Conservation (phyloP, 495 filamentous ascomycete species). For the Aspergillus affinis region DNA sequence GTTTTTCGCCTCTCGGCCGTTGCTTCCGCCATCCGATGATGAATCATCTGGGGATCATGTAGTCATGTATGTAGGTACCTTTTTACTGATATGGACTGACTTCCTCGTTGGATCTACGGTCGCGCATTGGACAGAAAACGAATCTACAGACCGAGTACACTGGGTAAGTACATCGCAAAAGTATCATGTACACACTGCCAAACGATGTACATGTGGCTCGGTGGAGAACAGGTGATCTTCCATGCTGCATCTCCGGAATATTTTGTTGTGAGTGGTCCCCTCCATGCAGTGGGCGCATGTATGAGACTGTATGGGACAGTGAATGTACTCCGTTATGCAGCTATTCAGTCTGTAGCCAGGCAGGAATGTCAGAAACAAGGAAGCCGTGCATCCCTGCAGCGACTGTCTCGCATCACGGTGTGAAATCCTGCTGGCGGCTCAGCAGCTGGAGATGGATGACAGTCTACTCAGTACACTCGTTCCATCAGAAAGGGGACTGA, state of each 20-base stretch:
- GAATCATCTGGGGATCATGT: no score
- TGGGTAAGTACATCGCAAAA: neutral
- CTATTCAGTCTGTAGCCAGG: neutral
- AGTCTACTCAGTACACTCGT: neutral
- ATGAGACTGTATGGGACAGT: neutral
- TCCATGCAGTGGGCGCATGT: neutral
- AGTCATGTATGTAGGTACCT: no score
- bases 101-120: neutral
- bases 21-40: neutral
- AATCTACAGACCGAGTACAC: neutral
- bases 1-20: no score
- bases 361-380: conserved; percentile 12
- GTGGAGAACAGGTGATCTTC: conserved; percentile 15
- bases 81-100: neutral
- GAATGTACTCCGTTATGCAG: conserved; percentile 1
- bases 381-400: conserved; percentile 6
- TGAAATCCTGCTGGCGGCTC: no score
- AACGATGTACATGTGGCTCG: neutral
- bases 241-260: conserved; percentile 13
- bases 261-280: conserved; percentile 1
- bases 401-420: neutral
- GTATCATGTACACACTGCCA: neutral
- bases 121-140: neutral
- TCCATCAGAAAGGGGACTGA: neutral
- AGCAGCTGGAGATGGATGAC: neutral